Conservation (phyloP, 1,139 yeast species). For the Taphrina deformans region DNA sequence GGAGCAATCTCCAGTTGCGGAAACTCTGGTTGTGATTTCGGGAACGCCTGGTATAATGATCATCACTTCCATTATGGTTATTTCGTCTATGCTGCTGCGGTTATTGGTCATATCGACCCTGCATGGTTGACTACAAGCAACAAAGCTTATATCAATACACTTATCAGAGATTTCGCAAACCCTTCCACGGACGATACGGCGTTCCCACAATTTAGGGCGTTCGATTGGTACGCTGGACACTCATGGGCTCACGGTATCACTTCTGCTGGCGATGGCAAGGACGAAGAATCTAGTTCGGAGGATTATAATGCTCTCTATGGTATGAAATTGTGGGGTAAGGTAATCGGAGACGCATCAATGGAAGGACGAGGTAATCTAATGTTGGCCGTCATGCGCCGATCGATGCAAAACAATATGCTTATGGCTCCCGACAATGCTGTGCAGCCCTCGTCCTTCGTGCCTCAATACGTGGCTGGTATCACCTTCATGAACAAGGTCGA, state of each 20-base stretch:
- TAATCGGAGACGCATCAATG: constrained; percentile 70
- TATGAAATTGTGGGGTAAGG: constrained; percentile 77
- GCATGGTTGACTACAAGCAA: constrained; percentile 59
- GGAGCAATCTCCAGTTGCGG: constrained; percentile 67
- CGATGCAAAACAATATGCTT: constrained; percentile 64
- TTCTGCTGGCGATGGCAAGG: constrained; percentile 69
- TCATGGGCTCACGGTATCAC: constrained; percentile 82
- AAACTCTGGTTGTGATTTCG: constrained; percentile 57
- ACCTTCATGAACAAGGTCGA: constrained; percentile 55
- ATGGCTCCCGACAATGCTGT: constrained; percentile 59
- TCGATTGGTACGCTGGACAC: constrained; percentile 81
- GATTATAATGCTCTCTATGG: constrained; percentile 66
- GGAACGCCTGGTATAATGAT: constrained; percentile 70
- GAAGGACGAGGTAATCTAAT: constrained; percentile 74
- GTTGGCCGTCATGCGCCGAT: constrained; percentile 62
- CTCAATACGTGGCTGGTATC: constrained; percentile 74
- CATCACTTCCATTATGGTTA: constrained; percentile 84
- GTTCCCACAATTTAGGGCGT: constrained; percentile 75
- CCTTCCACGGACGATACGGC: constrained; percentile 60
- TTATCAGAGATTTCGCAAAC: constrained; percentile 75
- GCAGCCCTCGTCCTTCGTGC: constrained; percentile 58
- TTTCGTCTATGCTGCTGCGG: constrained; percentile 74
- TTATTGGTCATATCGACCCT: constrained; percentile 64
- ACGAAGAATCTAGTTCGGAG: constrained; percentile 78
- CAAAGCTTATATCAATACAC: constrained; percentile 63